phyloP scores from a whole-genome alignment of 1,284 basidiomycete species.

The Neolentinus lepideus region DNA sequence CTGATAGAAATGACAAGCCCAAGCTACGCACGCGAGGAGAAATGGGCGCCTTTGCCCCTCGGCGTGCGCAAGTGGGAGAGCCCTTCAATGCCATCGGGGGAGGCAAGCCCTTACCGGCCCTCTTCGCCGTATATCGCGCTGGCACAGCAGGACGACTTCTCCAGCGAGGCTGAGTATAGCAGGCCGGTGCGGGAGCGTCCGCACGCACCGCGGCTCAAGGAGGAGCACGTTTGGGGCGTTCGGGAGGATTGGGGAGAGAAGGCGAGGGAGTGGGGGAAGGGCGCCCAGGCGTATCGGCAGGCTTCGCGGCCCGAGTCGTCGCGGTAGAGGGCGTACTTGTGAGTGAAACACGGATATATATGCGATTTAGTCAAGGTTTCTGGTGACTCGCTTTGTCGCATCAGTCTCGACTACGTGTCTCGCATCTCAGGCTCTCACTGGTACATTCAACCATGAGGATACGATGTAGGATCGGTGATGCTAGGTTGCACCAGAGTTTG shows the following conservation, averaged over 20 bases:
- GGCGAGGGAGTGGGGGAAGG: slow-evolving; percentile 34
- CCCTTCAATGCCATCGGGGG: neutral
- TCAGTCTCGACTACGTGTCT: too few species aligned
- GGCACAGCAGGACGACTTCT: slow-evolving; percentile 14
- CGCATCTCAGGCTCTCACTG: too few species aligned
- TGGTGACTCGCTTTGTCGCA: too few species aligned
- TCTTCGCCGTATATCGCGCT: neutral
- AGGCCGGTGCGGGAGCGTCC: slow-evolving; percentile 17
- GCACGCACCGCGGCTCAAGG: slow-evolving; percentile 28
- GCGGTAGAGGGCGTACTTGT: too few species aligned
- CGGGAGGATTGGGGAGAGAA: slow-evolving; percentile 39
- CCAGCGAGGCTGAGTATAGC: slow-evolving; percentile 12
- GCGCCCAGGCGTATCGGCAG: slow-evolving; percentile 20
- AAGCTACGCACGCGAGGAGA: slow-evolving; percentile 34
- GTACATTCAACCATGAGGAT: too few species aligned
- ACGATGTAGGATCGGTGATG: too few species aligned
- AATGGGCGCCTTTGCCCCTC: slow-evolving; percentile 37
- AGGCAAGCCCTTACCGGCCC: neutral
- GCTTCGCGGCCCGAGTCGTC: neutral
- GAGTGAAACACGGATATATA: too few species aligned
- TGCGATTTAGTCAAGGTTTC: too few species aligned
- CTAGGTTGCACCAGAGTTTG: too few species aligned
- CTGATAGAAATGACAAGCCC: slow-evolving; percentile 60
- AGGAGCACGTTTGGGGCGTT: slow-evolving; percentile 36
- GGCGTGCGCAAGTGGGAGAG: slow-evolving; percentile 32